A percentile compares a stretch with the other conserved stretches of the same genome.
Conservation (phyloP, 768 basidiomycete species). For the Xerocomellus intermedius region DNA sequence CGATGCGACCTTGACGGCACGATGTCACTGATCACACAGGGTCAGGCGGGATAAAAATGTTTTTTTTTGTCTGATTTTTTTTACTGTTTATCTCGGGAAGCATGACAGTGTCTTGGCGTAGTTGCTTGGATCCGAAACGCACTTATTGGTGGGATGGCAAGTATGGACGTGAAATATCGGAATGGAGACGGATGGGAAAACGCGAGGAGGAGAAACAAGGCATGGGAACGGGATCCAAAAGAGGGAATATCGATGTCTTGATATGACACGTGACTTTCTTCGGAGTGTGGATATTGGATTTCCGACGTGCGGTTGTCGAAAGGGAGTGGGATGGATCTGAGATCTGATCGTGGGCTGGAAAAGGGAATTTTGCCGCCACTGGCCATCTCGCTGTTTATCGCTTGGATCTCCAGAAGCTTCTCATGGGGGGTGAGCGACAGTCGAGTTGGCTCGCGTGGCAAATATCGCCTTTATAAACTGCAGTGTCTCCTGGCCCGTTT, state of each 20-base stretch:
- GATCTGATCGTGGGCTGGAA: conserved; percentile 16
- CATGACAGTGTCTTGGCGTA: neutral
- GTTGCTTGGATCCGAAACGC: neutral
- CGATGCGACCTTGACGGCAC: conserved; percentile 73
- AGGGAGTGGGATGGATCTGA: conserved; percentile 14
- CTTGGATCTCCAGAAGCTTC: conserved; percentile 23
- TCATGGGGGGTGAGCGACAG: conserved; percentile 16
- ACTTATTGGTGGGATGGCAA: neutral
- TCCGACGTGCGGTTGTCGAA: neutral
- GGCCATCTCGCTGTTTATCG: conserved; percentile 26
- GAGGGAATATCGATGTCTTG: conserved; percentile 16
- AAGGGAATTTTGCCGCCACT: neutral
- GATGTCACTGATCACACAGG: neutral
- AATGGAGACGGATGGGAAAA: conserved; percentile 18
- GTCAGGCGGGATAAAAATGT: neutral
- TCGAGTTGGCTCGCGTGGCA: conserved; percentile 31
- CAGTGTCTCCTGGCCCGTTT: conserved; percentile 4
- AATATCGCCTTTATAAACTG: conserved; percentile 20
- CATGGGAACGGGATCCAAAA: conserved; percentile 16
- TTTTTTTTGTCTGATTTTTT: neutral
- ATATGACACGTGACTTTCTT: conserved; percentile 13
- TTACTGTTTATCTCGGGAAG: neutral
- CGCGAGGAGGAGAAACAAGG: neutral
- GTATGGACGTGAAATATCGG: neutral
- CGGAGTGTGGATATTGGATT: conserved; percentile 2